Percentiles rank a stretch among this genome's conserved stretches.
Conservation (phyloP, 1,284 basidiomycete species). For the Pseudozyma thailandica region DNA sequence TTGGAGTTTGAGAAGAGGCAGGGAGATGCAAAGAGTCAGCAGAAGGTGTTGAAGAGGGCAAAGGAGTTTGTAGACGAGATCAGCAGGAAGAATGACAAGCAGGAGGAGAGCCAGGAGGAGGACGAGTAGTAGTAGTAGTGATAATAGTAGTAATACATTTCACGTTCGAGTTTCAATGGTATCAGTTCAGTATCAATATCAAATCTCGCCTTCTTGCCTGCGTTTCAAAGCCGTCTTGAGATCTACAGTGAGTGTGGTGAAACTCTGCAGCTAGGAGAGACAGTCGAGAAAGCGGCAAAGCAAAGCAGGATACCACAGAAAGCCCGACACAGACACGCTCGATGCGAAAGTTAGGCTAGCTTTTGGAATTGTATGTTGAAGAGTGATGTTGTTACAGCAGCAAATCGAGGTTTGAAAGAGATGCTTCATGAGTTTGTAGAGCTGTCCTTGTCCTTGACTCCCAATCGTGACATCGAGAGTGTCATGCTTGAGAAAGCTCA, state of each 20-base stretch:
- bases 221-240: neutral
- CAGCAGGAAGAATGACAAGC: constrained; percentile 20
- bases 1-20: constrained; percentile 85
- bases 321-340: too few relatives aligned
- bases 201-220: neutral
- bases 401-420: too few relatives aligned
- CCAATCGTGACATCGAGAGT: too few relatives aligned
- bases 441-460: too few relatives aligned
- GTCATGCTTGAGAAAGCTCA: too few relatives aligned
- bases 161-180: constrained; percentile 4
- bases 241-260: too few relatives aligned
- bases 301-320: too few relatives aligned
- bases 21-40: constrained; percentile 86
- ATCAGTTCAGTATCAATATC: neutral
- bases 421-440: too few relatives aligned
- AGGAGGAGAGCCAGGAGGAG: constrained; percentile 26
- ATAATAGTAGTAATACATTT: neutral
- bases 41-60: constrained; percentile 85
- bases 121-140: constrained; percentile 16
- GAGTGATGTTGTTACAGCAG: neutral
- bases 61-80: constrained; percentile 73
- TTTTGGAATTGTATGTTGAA: neutral
- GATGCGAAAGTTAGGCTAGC: too few relatives aligned
- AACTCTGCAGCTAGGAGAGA: too few relatives aligned
- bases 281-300: too few relatives aligned